phyloP scores from a whole-genome alignment of 2,329 filamentous ascomycete genomes.

The Colletotrichum navitas region DNA sequence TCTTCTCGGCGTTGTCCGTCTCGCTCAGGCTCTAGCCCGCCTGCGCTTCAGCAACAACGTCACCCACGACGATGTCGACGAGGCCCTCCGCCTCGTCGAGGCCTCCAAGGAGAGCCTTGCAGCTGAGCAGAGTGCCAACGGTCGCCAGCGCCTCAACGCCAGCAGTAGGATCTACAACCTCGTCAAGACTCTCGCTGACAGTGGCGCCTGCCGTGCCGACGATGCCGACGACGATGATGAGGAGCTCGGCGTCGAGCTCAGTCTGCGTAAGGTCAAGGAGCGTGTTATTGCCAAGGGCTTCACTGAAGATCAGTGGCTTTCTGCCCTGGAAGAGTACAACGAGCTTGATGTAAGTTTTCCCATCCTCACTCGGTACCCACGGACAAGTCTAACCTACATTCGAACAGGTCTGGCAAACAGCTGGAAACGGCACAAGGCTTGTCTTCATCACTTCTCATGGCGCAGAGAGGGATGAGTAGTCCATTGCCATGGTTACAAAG shows the following conservation, averaged over 20 bases:
- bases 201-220: constrained; percentile 85
- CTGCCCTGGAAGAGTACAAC: constrained; percentile 90
- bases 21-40: constrained; percentile 93
- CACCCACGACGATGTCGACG: constrained; percentile 92
- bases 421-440: constrained; percentile 76
- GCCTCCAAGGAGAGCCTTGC: constrained; percentile 93
- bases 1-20: constrained; percentile 89
- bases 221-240: constrained; percentile 69
- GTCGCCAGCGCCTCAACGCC: constrained; percentile 79
- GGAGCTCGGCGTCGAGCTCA: constrained; percentile 75
- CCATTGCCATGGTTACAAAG: background rate
- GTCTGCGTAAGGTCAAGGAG: constrained; percentile 89
- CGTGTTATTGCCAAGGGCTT: constrained; percentile 96
- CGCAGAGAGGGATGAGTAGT: constrained; percentile 34
- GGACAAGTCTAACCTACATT: constrained; percentile 52
- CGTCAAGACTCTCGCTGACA: constrained; percentile 88
- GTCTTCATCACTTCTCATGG: constrained; percentile 71
- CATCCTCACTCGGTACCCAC: background rate
- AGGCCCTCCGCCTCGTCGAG: constrained; percentile 90
- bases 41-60: constrained; percentile 90
- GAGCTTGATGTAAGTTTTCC: constrained; percentile 82
- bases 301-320: constrained; percentile 91
- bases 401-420: constrained; percentile 81
- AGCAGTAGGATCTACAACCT: constrained; percentile 95
- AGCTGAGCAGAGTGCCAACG: constrained; percentile 70